A percentile compares a stretch with the other conserved stretches of the same genome.
Conservation (phyloP, 2,329 filamentous ascomycete species). For the Arthroderma sp. region DNA sequence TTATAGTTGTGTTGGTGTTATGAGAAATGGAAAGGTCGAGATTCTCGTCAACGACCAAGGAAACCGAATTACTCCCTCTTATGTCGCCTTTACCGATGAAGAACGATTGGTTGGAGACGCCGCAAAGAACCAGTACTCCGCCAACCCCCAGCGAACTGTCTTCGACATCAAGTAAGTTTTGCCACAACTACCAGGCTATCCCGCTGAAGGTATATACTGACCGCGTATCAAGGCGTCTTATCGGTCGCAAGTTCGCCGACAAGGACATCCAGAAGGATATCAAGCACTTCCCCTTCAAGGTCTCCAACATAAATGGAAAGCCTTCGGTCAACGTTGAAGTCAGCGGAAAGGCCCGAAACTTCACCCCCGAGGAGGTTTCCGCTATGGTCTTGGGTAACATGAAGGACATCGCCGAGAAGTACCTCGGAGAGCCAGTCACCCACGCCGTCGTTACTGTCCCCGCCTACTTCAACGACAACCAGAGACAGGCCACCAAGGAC, state of each 20-base stretch:
- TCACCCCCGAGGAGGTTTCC: constrained; percentile 55
- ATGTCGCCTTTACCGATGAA: constrained; percentile 92
- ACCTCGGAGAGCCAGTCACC: constrained; percentile 49
- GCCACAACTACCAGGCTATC: neutral
- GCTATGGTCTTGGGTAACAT: constrained; percentile 58
- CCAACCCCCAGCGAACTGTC: constrained; percentile 65
- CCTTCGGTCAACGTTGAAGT: constrained; percentile 64
- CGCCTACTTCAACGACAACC: constrained; percentile 97
- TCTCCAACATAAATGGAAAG: constrained; percentile 80
- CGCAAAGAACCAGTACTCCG: constrained; percentile 85
- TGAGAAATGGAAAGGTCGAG: constrained; percentile 89
- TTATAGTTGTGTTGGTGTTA: constrained; percentile 81
- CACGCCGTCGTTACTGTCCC: constrained; percentile 78
- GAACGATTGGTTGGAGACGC: constrained; percentile 95
- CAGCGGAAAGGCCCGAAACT: constrained; percentile 45
- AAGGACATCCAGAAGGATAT: constrained; percentile 83
- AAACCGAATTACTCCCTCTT: constrained; percentile 91
- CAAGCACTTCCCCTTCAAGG: constrained; percentile 98
- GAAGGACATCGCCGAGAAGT: constrained; percentile 53
- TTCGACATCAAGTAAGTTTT: constrained; percentile 68
- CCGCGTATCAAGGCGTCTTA: constrained; percentile 53
- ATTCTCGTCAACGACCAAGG: constrained; percentile 95
- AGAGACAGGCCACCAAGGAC: constrained; percentile 94
- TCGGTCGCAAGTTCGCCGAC: constrained; percentile 71
- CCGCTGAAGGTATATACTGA: constrained; percentile 2